A percentile compares a stretch with the other conserved stretches of the same genome.
Conservation (phyloP, 1,284 basidiomycete genomes). For the Ceratobasidium sp. region DNA sequence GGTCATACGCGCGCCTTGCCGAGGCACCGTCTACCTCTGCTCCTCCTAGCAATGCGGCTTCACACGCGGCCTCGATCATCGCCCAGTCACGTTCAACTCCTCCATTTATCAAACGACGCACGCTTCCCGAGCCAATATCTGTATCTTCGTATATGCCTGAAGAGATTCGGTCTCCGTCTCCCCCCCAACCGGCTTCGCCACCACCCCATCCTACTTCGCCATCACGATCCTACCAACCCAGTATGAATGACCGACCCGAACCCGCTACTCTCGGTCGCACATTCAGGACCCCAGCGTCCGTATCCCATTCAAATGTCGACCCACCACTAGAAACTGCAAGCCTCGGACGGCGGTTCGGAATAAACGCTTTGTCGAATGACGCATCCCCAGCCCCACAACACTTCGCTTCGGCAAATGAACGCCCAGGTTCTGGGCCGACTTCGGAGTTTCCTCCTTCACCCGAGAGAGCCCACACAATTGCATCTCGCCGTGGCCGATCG, state of each 20-base stretch:
- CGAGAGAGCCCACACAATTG: slow-evolving; percentile 25
- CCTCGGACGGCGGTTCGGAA: slow-evolving; percentile 34
- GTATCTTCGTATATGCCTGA: slow-evolving; percentile 24
- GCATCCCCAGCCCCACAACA: not conserved
- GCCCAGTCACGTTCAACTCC: slow-evolving; percentile 23
- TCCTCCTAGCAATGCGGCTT: slow-evolving; percentile 1
- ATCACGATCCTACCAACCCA: slow-evolving; percentile 4
- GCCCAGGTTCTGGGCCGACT: not conserved
- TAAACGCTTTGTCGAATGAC: slow-evolving; percentile 18
- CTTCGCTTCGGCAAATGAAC: not conserved
- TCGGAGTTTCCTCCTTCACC: not conserved
- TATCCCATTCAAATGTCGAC: not conserved
- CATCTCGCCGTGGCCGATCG: slow-evolving; percentile 12
- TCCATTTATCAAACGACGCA: slow-evolving; percentile 32
- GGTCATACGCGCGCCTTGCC: slow-evolving; percentile 9
- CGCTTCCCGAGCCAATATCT: slow-evolving; percentile 21
- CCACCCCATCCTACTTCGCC: slow-evolving; percentile 23
- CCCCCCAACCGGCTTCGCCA: slow-evolving; percentile 20
- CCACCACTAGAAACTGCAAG: slow-evolving; percentile 16
- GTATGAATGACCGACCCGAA: slow-evolving; percentile 4
- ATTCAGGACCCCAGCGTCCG: slow-evolving; percentile 1
- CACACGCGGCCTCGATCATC: slow-evolving; percentile 24
- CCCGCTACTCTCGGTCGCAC: slow-evolving; percentile 26
- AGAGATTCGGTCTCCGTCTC: slow-evolving; percentile 3
- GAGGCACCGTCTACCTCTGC: slow-evolving; percentile 28